phyloP scores from a whole-genome alignment of 2,329 filamentous ascomycete genomes.

The Phaeosphaeriaceae sp. region DNA sequence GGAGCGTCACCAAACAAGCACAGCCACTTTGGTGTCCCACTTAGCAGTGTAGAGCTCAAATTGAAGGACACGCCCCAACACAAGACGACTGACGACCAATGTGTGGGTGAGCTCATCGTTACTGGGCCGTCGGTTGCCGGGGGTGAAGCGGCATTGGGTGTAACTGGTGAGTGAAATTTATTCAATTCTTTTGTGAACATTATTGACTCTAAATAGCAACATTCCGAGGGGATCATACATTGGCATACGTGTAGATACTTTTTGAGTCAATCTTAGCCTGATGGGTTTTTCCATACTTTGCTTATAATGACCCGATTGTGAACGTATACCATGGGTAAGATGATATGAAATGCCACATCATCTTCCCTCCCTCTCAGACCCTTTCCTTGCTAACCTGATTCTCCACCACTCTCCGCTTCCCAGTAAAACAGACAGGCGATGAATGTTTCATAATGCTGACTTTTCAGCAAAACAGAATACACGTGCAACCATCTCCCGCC shows the following conservation, averaged over 20 bases:
- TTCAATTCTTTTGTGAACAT: neutral
- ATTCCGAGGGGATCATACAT: slow-evolving; percentile 74
- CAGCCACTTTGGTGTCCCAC: slow-evolving; percentile 80
- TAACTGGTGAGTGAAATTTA: slow-evolving; percentile 48
- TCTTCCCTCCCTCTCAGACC: neutral
- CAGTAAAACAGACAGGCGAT: too few relatives aligned
- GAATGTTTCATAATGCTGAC: too few relatives aligned
- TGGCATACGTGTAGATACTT: slow-evolving; percentile 58
- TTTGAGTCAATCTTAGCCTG: neutral
- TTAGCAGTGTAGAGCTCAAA: slow-evolving; percentile 80
- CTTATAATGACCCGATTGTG: too few relatives aligned
- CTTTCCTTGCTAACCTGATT: neutral
- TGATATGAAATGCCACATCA: slow-evolving; percentile 1
- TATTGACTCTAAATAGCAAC: slow-evolving; percentile 54
- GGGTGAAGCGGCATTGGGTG: slow-evolving; percentile 67
- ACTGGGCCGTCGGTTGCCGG: slow-evolving; percentile 76
- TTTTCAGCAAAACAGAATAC: too few relatives aligned
- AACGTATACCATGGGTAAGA: neutral
- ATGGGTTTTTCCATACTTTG: neutral
- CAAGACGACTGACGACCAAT: slow-evolving; percentile 67
- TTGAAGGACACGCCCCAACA: slow-evolving; percentile 67
- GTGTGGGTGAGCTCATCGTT: slow-evolving; percentile 67
- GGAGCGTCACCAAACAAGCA: slow-evolving; percentile 47
- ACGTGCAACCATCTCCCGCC: too few relatives aligned
- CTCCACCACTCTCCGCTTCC: neutral